phyloP scores from a whole-genome alignment of 2,329 filamentous ascomycete genomes.

The Cytospora piceae region DNA sequence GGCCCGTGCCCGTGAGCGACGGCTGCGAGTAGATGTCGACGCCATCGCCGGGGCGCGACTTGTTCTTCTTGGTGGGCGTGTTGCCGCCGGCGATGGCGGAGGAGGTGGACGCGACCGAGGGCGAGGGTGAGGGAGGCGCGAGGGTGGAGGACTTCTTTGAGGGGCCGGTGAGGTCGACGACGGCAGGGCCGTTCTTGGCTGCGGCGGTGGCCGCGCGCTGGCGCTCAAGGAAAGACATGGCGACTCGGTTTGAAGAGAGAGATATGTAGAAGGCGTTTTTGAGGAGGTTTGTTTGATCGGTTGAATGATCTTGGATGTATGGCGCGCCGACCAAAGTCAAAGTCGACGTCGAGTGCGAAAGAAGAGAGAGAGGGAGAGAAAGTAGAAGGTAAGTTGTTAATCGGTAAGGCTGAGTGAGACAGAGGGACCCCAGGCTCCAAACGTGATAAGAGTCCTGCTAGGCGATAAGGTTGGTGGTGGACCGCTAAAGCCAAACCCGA shows the following conservation, averaged over 20 bases:
- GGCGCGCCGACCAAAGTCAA: conserved; percentile 17
- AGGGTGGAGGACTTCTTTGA: conserved; percentile 47
- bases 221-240: conserved; percentile 68
- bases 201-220: conserved; percentile 68
- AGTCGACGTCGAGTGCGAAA: conserved; percentile 14
- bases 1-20: conserved; percentile 73
- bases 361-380: conserved; percentile 3
- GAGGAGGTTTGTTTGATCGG: not conserved
- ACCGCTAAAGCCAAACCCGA: not conserved
- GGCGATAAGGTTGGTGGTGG: conserved; percentile 3
- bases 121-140: conserved; percentile 66
- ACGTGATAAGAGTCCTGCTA: not conserved
- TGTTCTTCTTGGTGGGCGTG: conserved; percentile 66
- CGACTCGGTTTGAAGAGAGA: conserved; percentile 20
- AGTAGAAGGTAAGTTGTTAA: not conserved
- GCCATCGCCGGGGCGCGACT: conserved; percentile 54
- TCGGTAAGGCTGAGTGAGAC: conserved; percentile 24
- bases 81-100: conserved; percentile 54
- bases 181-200: conserved; percentile 54
- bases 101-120: conserved; percentile 56
- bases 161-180: conserved; percentile 52
- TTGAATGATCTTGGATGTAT: conserved; percentile 9
- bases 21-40: conserved; percentile 75
- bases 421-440: conserved; percentile 2
- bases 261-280: not conserved